Evolutionary conservation across 225 moss, liverwort and hornwort species (phyloP).

Genomic region (Sphagnum tenellum): DNA sequence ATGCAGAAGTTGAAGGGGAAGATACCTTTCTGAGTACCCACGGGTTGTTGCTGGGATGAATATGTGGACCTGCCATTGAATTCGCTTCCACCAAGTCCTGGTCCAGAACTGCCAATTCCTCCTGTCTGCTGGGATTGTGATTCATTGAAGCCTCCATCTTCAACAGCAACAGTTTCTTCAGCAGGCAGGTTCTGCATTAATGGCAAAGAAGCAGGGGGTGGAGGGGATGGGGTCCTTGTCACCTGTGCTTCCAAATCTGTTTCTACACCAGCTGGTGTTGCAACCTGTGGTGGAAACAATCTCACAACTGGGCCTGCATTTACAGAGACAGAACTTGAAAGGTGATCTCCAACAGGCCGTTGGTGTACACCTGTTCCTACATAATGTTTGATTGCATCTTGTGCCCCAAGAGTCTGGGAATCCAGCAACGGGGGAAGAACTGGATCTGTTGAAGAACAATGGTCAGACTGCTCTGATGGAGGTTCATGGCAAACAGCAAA

Average conservation of each 20-base stretch:
- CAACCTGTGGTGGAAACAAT: constrained; percentile 12
- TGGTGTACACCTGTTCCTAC: constrained; percentile 69
- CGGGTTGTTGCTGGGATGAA: constrained; percentile 62
- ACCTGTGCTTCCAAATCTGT: constrained; percentile 24
- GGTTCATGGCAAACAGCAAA: constrained; percentile 9
- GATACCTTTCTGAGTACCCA: constrained; percentile 79
- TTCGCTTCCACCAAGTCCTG: constrained; percentile 46
- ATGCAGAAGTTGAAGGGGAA: not conserved
- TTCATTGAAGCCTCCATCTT: constrained; percentile 22
- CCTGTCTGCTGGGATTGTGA: constrained; percentile 27
- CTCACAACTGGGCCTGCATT: constrained; percentile 26
- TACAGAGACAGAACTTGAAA: constrained; percentile 22
- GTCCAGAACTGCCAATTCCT: constrained; percentile 18
- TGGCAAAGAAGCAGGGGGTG: constrained; percentile 16
- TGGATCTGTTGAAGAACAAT: constrained; percentile 46
- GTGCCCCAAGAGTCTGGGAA: constrained; percentile 32
- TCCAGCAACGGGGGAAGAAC: constrained; percentile 57
- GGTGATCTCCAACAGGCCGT: constrained; percentile 55
- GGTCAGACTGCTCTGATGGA: constrained; percentile 29
- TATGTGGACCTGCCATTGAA: constrained; percentile 57
- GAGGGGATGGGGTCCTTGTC: constrained; percentile 30
- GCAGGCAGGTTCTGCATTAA: constrained; percentile 20
- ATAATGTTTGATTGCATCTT: constrained; percentile 50
- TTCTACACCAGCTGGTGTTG: constrained; percentile 19
- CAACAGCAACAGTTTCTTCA: constrained; percentile 24